A percentile compares a stretch with the other conserved stretches of the same genome.
Conservation (phyloP, 1,284 basidiomycete genomes). For the Ustilago esculenta region DNA sequence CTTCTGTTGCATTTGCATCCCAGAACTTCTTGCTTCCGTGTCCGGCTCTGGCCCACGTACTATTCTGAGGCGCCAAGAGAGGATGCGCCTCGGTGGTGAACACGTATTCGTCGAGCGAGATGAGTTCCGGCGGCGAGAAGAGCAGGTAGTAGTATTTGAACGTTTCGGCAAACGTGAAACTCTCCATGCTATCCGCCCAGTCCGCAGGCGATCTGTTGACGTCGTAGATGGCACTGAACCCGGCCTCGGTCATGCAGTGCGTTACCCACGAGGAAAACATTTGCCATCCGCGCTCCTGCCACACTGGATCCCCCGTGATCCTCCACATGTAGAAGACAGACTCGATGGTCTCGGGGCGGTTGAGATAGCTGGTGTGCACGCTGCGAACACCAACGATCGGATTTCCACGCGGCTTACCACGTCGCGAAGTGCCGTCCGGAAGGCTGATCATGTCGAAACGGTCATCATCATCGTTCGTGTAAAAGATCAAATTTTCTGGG, state of each 20-base stretch:
- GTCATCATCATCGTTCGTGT: conserved; percentile 50
- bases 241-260: conserved; percentile 67
- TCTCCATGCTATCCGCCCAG: conserved; percentile 69
- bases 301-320: conserved; percentile 71
- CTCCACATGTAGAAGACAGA: conserved; percentile 72
- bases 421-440: conserved; percentile 41
- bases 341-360: conserved; percentile 73
- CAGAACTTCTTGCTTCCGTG: conserved; percentile 54
- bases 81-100: conserved; percentile 70
- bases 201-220: conserved; percentile 66
- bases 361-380: conserved; percentile 50
- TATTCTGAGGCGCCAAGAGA: conserved; percentile 56
- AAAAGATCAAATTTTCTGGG: conserved; percentile 61
- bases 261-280: conserved; percentile 73
- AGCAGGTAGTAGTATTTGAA: conserved; percentile 69
- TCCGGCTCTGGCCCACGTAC: conserved; percentile 51
- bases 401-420: conserved; percentile 50
- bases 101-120: conserved; percentile 73
- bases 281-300: conserved; percentile 72
- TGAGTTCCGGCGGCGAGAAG: conserved; percentile 70
- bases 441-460: conserved; percentile 47
- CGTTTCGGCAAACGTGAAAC: conserved; percentile 72
- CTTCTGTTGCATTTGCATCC: conserved; percentile 19
- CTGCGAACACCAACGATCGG: conserved; percentile 62
- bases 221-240: conserved; percentile 69